Conservation (phyloP, 805 yeast genomes). For the Ogataea nakhonphanomensis region DNA sequence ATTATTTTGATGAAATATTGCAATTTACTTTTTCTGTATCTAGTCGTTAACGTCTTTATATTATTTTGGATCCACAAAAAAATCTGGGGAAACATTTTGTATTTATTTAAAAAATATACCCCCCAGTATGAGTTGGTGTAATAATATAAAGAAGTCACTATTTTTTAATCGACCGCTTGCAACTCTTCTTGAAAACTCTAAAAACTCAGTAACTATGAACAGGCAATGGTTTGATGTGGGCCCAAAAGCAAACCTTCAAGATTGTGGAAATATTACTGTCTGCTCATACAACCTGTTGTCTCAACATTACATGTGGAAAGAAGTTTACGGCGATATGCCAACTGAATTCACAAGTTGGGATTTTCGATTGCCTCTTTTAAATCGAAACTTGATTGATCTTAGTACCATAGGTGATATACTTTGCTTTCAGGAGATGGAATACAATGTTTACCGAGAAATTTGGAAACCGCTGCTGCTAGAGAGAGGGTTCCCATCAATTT, state of each 20-base stretch:
- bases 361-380: conserved; percentile 43
- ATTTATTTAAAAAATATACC: not conserved
- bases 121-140: not conserved
- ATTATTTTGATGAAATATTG: not conserved
- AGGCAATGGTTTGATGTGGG: conserved; percentile 18
- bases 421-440: conserved; percentile 45
- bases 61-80: not conserved
- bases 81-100: conserved; percentile 6
- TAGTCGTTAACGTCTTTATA: not conserved
- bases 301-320: conserved; percentile 56
- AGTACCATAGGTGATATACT: conserved; percentile 45
- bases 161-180: not conserved
- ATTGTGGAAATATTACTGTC: conserved; percentile 23
- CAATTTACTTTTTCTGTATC: not conserved
- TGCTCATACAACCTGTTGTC: conserved; percentile 35
- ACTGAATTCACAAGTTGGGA: conserved; percentile 46
- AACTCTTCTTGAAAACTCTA: not conserved
- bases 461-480: conserved; percentile 24
- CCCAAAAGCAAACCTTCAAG: conserved; percentile 3
- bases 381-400: conserved; percentile 35
- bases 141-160: no score
- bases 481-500: conserved; percentile 43
- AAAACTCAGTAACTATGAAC: conserved; percentile 22
- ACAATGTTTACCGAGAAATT: conserved; percentile 23
- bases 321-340: conserved; percentile 51